Evolutionary conservation across 2,329 filamentous ascomycete genomes (phyloP).

Genomic region (Aschersonia sp.): DNA sequence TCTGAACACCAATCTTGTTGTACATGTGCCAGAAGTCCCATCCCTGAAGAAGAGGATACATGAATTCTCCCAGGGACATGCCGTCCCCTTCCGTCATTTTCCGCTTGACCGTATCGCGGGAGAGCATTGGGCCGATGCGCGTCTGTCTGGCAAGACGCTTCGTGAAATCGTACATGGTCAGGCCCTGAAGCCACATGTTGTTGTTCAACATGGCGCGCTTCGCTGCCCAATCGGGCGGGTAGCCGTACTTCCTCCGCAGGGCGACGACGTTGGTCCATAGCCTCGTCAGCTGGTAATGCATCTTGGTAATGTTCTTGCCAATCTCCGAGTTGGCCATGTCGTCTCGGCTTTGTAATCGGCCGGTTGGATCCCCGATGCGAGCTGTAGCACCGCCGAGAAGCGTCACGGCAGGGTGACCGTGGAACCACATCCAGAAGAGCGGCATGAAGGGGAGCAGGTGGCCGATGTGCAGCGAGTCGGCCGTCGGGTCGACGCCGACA

Average conservation of each 20-base stretch:
- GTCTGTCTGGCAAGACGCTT: constrained; percentile 58
- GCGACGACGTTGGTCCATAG: constrained; percentile 62
- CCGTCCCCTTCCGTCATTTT: constrained; percentile 77
- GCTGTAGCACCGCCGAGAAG: constrained; percentile 64
- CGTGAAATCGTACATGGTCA: constrained; percentile 62
- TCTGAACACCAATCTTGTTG: constrained; percentile 47
- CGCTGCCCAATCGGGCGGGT: constrained; percentile 48
- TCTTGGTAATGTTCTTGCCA: constrained; percentile 49
- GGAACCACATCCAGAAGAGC: constrained; percentile 69
- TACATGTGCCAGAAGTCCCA: constrained; percentile 96
- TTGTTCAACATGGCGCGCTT: constrained; percentile 65
- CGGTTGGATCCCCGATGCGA: constrained; percentile 67
- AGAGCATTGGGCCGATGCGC: constrained; percentile 75
- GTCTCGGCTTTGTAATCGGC: constrained; percentile 47
- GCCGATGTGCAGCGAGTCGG: constrained; percentile 64
- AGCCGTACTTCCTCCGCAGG: constrained; percentile 52
- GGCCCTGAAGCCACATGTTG: constrained; percentile 62
- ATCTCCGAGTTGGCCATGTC: constrained; percentile 35
- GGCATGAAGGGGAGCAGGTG: constrained; percentile 74
- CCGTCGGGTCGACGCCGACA: constrained; percentile 72
- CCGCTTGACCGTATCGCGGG: constrained; percentile 78
- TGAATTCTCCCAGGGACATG: constrained; percentile 89
- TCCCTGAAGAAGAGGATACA: constrained; percentile 83
- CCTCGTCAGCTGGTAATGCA: constrained; percentile 55
- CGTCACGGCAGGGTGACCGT: constrained; percentile 54